Evolutionary conservation across 2,329 filamentous ascomycete species (phyloP).

Genomic region (Aspergillus quadricinctus): DNA sequence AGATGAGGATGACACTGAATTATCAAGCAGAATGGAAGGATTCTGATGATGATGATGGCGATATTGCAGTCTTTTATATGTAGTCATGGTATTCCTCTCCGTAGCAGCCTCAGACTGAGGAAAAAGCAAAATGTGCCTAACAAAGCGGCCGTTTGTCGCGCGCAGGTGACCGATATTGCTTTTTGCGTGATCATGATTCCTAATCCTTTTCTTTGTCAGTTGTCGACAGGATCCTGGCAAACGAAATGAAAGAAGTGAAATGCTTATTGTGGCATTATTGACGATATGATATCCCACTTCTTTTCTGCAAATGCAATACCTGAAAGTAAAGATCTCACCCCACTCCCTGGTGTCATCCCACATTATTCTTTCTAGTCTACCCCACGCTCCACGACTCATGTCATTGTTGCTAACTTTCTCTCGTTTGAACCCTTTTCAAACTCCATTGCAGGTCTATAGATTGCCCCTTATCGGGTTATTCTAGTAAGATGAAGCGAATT

Average conservation of each 20-base stretch:
- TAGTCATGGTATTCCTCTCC: too few species aligned
- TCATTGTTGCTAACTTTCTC: not conserved
- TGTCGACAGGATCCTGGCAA: too few species aligned
- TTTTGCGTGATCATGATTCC: not conserved
- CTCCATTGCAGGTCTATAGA: not conserved
- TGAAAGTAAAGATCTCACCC: too few species aligned
- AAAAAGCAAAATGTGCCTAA: not conserved
- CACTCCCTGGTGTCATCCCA: not conserved
- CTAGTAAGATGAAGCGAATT: not conserved
- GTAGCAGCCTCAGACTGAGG: not conserved
- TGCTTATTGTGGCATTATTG: too few species aligned
- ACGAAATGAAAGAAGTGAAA: not conserved
- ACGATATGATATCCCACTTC: not conserved
- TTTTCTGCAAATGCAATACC: not conserved
- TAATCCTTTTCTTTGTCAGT: not conserved
- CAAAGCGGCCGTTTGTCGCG: not conserved
- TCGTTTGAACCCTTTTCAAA: not conserved
- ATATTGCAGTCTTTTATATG: not conserved
- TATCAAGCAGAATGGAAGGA: not conserved
- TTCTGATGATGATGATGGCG: too few species aligned
- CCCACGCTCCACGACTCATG: not conserved
- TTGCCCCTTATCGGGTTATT: not conserved
- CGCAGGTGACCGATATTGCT: not conserved
- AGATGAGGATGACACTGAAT: not conserved
- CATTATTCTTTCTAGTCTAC: not conserved